Conservation (phyloP, 768 basidiomycete species). For the Rhizopogon vinicolor region DNA sequence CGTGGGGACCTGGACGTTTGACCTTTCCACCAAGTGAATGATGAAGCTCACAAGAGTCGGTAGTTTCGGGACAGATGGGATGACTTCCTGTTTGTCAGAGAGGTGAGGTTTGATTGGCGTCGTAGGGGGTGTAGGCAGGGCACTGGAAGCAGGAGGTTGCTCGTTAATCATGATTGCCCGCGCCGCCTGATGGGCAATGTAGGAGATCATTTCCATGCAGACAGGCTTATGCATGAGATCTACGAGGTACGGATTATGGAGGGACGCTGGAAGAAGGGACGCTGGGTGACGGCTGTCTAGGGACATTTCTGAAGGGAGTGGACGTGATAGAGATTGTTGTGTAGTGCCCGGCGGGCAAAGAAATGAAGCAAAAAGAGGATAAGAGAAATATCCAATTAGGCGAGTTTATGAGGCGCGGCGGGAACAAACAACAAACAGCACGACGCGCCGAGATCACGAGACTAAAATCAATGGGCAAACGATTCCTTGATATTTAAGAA, state of each 20-base stretch:
- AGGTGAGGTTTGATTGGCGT: constrained; percentile 50
- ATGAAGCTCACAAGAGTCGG: constrained; percentile 85
- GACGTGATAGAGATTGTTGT: constrained; percentile 28
- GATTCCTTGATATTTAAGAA: no score
- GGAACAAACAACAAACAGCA: constrained; percentile 10
- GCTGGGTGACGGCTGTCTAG: constrained; percentile 56
- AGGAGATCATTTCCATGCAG: constrained; percentile 78
- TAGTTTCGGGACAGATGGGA: constrained; percentile 23
- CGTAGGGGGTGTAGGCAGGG: constrained; percentile 63
- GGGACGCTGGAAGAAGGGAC: constrained; percentile 71
- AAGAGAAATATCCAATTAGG: not conserved
- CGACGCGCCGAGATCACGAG: constrained; percentile 26
- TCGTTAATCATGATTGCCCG: constrained; percentile 72
- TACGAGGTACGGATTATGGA: constrained; percentile 79
- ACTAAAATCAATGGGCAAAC: constrained; percentile 15
- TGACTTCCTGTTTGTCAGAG: constrained; percentile 23
- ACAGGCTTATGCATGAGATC: constrained; percentile 76
- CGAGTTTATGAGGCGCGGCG: constrained; percentile 7
- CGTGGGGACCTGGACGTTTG: constrained; percentile 88
- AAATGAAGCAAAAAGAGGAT: constrained; percentile 16
- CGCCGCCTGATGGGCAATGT: constrained; percentile 75
- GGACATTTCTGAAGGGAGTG: constrained; percentile 32
- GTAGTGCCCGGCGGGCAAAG: constrained; percentile 3
- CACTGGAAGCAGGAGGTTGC: constrained; percentile 24
- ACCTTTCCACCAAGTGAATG: constrained; percentile 67